Conservation (phyloP, 2,329 filamentous ascomycete genomes). For the Colletotrichum orbiculare region DNA sequence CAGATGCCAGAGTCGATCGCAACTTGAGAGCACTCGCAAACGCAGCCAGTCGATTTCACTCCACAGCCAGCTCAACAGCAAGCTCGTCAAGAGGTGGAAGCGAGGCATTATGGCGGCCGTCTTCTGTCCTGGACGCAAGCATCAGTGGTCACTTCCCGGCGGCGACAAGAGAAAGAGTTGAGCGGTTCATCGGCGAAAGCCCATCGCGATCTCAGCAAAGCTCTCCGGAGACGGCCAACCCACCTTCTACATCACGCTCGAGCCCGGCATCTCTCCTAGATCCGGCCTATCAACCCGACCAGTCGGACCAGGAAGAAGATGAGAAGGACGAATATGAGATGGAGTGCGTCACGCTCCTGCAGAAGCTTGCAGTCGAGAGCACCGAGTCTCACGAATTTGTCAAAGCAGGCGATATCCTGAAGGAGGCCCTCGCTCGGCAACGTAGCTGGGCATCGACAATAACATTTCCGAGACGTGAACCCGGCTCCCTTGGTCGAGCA, state of each 20-base stretch:
- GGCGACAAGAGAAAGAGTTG: constrained; percentile 36
- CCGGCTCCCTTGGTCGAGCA: constrained; percentile 10
- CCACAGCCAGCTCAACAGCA: constrained; percentile 40
- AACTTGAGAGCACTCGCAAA: constrained; percentile 40
- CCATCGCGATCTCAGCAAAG: too few relatives aligned
- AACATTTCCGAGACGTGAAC: not conserved
- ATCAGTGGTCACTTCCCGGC: constrained; percentile 33
- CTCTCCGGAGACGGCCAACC: too few relatives aligned
- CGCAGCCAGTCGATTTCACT: constrained; percentile 41
- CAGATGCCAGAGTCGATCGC: constrained; percentile 30
- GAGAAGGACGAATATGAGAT: constrained; percentile 9
- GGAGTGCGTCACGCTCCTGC: constrained; percentile 37
- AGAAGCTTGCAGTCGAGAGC: constrained; percentile 40
- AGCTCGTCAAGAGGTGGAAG: constrained; percentile 35
- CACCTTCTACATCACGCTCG: too few relatives aligned
- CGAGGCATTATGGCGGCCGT: constrained; percentile 12
- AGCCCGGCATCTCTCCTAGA: too few relatives aligned
- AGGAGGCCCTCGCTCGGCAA: constrained; percentile 35
- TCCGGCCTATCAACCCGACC: not conserved
- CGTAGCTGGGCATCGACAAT: constrained; percentile 1
- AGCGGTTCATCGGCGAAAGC: constrained; percentile 29
- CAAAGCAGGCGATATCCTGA: constrained; percentile 23
- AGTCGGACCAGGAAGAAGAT: constrained; percentile 12
- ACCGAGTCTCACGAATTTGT: constrained; percentile 41
- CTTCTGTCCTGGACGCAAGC: constrained; percentile 24